Conservation (phyloP, 2,329 filamentous ascomycete species). For the Paraphaeosphaeria sporulosa region DNA sequence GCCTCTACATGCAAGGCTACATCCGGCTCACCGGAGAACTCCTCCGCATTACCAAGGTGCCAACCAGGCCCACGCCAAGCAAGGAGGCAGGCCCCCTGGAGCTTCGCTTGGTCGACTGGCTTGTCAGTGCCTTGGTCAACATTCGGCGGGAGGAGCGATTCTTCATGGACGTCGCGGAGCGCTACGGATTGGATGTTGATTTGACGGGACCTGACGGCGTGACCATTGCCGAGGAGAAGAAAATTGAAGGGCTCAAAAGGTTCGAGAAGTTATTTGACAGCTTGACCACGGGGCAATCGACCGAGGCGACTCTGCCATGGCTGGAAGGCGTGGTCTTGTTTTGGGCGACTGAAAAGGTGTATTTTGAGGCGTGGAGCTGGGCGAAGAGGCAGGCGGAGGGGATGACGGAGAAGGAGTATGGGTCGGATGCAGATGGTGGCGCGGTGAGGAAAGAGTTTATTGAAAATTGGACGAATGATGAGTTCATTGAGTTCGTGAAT, state of each 20-base stretch:
- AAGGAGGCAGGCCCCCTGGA: conserved; percentile 26
- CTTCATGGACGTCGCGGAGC: conserved; percentile 41
- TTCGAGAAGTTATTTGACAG: conserved; percentile 39
- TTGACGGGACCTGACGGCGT: conserved; percentile 11
- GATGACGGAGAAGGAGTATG: conserved; percentile 7
- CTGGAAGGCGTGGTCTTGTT: conserved; percentile 42
- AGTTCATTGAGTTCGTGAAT: conserved; percentile 68
- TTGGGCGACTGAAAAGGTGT: conserved; percentile 46
- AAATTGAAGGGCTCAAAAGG: conserved; percentile 37
- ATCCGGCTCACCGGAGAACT: conserved; percentile 36
- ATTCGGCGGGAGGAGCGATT: conserved; percentile 40
- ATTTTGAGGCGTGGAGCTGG: conserved; percentile 46
- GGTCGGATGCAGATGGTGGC: conserved; percentile 69
- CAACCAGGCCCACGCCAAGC: conserved; percentile 22
- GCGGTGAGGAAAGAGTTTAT: conserved; percentile 71
- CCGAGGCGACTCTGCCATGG: conserved; percentile 32
- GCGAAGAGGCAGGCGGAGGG: conserved; percentile 31
- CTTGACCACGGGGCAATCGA: conserved; percentile 18
- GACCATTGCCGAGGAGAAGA: conserved; percentile 21
- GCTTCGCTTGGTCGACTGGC: conserved; percentile 37
- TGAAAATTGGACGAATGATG: conserved; percentile 70
- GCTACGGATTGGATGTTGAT: conserved; percentile 34
- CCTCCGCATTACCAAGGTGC: conserved; percentile 26
- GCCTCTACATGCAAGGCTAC: conserved; percentile 44
- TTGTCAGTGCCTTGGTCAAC: conserved; percentile 42